Base-by-base conservation (phyloP, 2,329 filamentous ascomycete genomes). In the Xylariaceae sp. region DNA sequence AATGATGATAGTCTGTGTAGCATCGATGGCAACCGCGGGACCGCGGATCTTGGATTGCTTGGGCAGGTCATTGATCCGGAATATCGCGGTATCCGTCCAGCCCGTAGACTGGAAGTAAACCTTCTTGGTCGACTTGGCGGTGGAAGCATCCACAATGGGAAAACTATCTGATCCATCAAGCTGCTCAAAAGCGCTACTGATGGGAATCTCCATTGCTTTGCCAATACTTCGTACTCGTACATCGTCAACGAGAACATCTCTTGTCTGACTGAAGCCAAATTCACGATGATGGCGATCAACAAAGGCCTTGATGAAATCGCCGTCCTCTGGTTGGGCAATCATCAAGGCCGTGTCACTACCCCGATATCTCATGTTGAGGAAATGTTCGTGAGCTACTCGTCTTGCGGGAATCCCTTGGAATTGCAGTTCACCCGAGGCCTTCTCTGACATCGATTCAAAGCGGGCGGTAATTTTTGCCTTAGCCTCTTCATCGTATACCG, bases 381-480 rank as follows among this genome's bases (percentile, higher is more conserved):
- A 75, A 5, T 60, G 57, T 36, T 72, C 64, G 39, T 74, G 63
- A 12, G 7, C 22, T 27, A 27, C 22, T 27, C 22, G 22, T 7
- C 7, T 27, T 27, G 22, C 22, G 22, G 22, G 22, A 27, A 27
- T 71, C 39, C 87, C 81, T 1, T 77, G 73, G 62, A 96, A 96
- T 0, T 90, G 91, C 68, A 96, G 91, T 2, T 87, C 85, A 18
- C 75, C 74, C 5, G 96, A 72, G 0, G 82, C 81, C 15, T 75
- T 71, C 0, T 75, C 78, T 0, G 89, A 91, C 63, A 86, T 89
- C 15, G 69, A 70, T 60, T 83, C 80, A 12, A 96, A 71, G 38
- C 83, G 82, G 7, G 78, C 68, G 5, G 84, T 75, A 0, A 81
- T 80, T 1, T 78, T 75, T 32, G 76, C 76, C 12, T 76, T 66